Evolutionary conservation across 1,139 yeast genomes (phyloP).

Genomic region (Lodderomyces pseudojiufengensis): DNA sequence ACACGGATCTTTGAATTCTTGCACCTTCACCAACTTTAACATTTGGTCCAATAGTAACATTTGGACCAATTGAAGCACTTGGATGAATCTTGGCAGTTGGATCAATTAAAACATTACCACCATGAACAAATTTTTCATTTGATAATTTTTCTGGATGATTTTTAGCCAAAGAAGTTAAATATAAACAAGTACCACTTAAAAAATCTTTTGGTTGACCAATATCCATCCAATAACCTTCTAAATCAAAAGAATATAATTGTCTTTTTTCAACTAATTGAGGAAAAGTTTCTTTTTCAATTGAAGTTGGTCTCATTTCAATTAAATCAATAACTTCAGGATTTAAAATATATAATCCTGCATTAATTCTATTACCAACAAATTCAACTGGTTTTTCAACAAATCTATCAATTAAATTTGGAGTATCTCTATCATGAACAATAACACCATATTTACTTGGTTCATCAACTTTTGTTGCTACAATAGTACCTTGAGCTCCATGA

Average conservation of each 20-base stretch:
- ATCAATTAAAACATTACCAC: conserved; percentile 94
- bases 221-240: conserved; percentile 99
- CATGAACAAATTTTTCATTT: conserved; percentile 68
- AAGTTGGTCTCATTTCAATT: conserved; percentile 97
- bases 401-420: conserved; percentile 92
- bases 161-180: conserved; percentile 82
- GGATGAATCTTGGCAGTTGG: conserved; percentile 93
- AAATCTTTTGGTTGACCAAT: conserved; percentile 99
- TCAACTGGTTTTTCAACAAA: conserved; percentile 99
- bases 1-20: conserved; percentile 93
- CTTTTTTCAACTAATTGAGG: conserved; percentile 89
- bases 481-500: conserved; percentile 98
- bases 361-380: conserved; percentile 96
- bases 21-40: conserved; percentile 98
- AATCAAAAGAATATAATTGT: conserved; percentile 89
- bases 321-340: conserved; percentile 96
- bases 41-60: conserved; percentile 96
- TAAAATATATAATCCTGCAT: conserved; percentile 94
- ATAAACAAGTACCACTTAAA: conserved; percentile 92
- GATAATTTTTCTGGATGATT: conserved; percentile 71
- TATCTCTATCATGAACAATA: conserved; percentile 92
- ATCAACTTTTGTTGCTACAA: conserved; percentile 98
- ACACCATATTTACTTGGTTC: conserved; percentile 99
- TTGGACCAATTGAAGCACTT: conserved; percentile 95
- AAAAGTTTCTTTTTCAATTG: conserved; percentile 99